Conservation (phyloP, 805 yeast species). For the Sungouiozyma intestinalis region DNA sequence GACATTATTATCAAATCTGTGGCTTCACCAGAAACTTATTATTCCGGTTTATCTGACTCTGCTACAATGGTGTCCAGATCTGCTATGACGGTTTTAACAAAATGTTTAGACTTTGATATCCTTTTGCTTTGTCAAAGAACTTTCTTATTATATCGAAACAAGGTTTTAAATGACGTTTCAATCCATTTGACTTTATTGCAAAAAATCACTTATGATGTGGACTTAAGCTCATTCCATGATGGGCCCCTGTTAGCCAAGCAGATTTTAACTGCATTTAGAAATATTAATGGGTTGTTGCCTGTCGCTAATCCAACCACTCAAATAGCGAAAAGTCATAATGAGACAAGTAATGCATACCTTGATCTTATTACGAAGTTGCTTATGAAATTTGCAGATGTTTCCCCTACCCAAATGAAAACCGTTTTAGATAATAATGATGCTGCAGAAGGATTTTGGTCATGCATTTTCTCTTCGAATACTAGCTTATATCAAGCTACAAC, state of each 20-base stretch:
- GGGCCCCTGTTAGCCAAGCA: slow-evolving; percentile 26
- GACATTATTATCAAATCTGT: slow-evolving; percentile 26
- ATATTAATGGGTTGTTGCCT: slow-evolving; percentile 26
- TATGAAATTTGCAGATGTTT: slow-evolving; percentile 33
- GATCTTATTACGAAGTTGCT: slow-evolving; percentile 28
- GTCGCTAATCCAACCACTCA: slow-evolving; percentile 14
- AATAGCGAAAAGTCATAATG: slow-evolving; percentile 17
- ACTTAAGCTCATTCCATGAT: slow-evolving; percentile 22
- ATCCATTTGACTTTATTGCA: slow-evolving; percentile 27
- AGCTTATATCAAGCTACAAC: slow-evolving; percentile 57
- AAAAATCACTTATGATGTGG: slow-evolving; percentile 17
- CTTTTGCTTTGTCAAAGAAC: slow-evolving; percentile 34
- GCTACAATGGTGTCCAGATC: slow-evolving; percentile 27
- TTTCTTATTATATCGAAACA: slow-evolving; percentile 27
- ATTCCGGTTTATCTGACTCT: slow-evolving; percentile 22
- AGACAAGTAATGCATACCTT: slow-evolving; percentile 22
- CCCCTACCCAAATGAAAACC: slow-evolving; percentile 27
- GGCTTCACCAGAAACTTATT: slow-evolving; percentile 22
- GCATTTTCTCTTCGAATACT: slow-evolving; percentile 53
- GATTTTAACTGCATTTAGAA: slow-evolving; percentile 21
- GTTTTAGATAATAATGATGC: slow-evolving; percentile 36
- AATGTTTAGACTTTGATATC: slow-evolving; percentile 39
- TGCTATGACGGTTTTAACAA: slow-evolving; percentile 31
- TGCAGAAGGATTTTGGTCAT: slow-evolving; percentile 61
- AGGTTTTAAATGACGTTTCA: slow-evolving; percentile 19